Evolutionary conservation across 73 alveolate species (phyloP), one percentile per base, ranked within the genome.

Genomic region (Paraurostyla sp.): DNA sequence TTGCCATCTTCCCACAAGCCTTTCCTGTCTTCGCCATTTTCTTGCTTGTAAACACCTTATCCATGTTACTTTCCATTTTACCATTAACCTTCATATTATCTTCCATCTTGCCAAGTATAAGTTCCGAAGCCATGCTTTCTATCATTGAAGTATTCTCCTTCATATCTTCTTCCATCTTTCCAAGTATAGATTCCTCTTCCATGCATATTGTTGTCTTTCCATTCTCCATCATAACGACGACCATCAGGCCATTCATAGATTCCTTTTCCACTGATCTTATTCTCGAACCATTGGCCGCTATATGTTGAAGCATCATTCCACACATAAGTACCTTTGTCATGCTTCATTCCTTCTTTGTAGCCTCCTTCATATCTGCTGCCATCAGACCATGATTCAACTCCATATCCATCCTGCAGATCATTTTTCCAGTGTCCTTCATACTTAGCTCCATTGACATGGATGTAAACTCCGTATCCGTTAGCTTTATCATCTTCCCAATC

Each of bases 381-480:
- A 93, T 94, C 98, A 25, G 89, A 76, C 98, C 98, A 94, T 42
- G 92, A 81, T 59, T 93, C 97, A 22, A 78, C 71, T 0, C 98
- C 98, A 62, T 59, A 78, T 15, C 98, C 98, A 88, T 94, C 95
- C 35, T 94, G 96, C 54, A 87, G 75, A 75, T 94, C 93, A 84
- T 94, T 92, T 63, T 89, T 89, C 98, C 98, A 94, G 18, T 63
- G 75, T 68, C 98, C 98, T 22, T 84, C 93, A 83, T 94, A 94
- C 29, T 71, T 87, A 11, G 95, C 86, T n/a, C 96, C 96, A 80
- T 92, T 93, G 32, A 73, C 80, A 90, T 92, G 91, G 18, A 65
- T 42, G 71, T 91, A 91, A 20, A 49, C 65, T 2, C 98, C 98
- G 71, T 89, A 62, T 3, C 98, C 98, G 36, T 94, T 87, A 15